A percentile compares a stretch with the other conserved stretches of the same genome.
phyloP scores from a whole-genome alignment of 306 rosid genomes.

The Hippophae gyantsensis region DNA sequence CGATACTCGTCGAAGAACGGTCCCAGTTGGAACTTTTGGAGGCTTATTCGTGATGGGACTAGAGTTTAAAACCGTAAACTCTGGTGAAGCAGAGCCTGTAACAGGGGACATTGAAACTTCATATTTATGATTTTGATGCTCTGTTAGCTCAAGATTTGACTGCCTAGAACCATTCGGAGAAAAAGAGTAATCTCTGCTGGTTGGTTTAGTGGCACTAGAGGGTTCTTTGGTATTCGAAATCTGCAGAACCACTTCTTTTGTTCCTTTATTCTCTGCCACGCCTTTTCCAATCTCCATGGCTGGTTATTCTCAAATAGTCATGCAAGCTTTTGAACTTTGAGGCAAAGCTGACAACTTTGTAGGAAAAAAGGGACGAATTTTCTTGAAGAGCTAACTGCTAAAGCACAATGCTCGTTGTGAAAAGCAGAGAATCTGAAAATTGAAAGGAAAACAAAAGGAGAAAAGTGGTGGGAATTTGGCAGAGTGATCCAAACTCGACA shows the following conservation, averaged over 20 bases:
- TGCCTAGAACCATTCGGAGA: constrained; percentile 16
- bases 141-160: constrained; percentile 25
- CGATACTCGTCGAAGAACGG: constrained; percentile 18
- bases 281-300: constrained; percentile 26
- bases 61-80: constrained; percentile 3
- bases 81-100: constrained; percentile 22
- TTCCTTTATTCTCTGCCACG: constrained; percentile 31
- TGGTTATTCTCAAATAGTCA: not conserved
- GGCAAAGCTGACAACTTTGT: constrained; percentile 5
- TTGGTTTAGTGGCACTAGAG: not conserved
- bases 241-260: constrained; percentile 47
- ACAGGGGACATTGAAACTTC: constrained; percentile 11
- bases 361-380: not conserved
- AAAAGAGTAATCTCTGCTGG: constrained; percentile 10
- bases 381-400: not conserved
- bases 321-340: not conserved
- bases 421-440: not conserved
- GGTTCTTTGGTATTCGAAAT: constrained; percentile 26
- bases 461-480: not conserved
- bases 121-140: constrained; percentile 17
- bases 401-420: not conserved
- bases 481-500: too few relatives aligned
- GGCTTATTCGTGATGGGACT: constrained; percentile 23
- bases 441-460: not conserved
- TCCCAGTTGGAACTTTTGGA: constrained; percentile 26